Base-by-base conservation (phyloP, 2,329 filamentous ascomycete species). In the Elsinoe australis region DNA sequence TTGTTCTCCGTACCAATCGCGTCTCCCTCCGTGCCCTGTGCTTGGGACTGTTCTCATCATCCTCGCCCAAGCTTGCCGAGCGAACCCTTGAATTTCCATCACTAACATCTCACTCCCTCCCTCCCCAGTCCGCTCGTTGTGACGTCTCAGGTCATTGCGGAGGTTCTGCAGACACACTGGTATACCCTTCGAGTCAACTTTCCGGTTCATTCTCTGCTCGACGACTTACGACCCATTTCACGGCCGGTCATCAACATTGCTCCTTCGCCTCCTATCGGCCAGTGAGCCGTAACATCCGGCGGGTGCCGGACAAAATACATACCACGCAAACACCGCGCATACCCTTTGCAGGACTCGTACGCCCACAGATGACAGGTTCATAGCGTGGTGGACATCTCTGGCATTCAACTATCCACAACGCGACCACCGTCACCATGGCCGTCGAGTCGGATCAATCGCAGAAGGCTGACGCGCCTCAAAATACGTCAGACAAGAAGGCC, bases 241-340 rank as follows among this genome's bases (percentile, higher is more conserved):
- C 36, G 36, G 36, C 36, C 36, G 18, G 17, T 5, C 3, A 26
- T 21, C n/a, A 26, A 28, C 39, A 31, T 21, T 14, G n/a, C n/a
- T 44, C 39, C 39, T 32, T 17, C 39, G 26, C 26, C 39, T 44
- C 39, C 39, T 44, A 44, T 44, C 39, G 24, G 10, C 26, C 17
- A 31, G 18, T n/a, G 39, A 44, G 39, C 39, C 45, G 33, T 38
- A n/a, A 39, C 31, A 48, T 48, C 45, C 45, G 45, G 21, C 18
- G 12, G 19, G 12, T 29, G 45, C 45, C 45, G 45, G 45, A 34
- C 24, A 36, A 18, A n/a, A 39, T 22, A 47, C 21, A 48, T 22
- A 48, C n/a, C 21, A 39, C 33, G 15, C 33, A 29, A 28, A 14
- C 45, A 36, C 45, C 22, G 22, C 34, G 19, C 34, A 31, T 18